Base-by-base conservation (phyloP, 108 stramenopile species). In the Fistulifera pelliculosa region DNA sequence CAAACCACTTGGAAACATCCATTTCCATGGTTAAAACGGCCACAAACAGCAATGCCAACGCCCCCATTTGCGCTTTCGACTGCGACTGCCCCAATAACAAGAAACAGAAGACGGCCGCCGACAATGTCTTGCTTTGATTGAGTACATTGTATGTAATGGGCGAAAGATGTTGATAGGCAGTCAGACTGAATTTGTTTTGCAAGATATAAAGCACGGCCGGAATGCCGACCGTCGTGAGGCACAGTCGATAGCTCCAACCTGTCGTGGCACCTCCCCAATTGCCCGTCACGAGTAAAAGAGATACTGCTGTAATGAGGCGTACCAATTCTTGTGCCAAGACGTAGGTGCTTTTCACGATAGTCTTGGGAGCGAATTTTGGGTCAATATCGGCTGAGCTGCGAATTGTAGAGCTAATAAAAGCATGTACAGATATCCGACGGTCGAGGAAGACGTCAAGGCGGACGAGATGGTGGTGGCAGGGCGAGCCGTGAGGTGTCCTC, bases 61-160 rank as follows among this genome's bases (percentile, higher is more conserved):
- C 73, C 21, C 81, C 24, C 17, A 91, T 60, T 66, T 94, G 93
- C 47, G 68, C 44, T 47, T n/a, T 52, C 0, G 85, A 79, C 63
- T 94, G 93, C 52, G 47, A 51, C 48, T 78, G 55, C 28, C 84
- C 84, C 70, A 91, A 54, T 15, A 94, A 22, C 14, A 94, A 58
- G 68, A 66, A 94, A 27, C 90, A 87, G 50, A 77, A 90, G 8
- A 91, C 40, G 22, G 94, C 94, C 10, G 92, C 89, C 41, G 76
- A 79, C 18, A 95, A 45, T 10, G 85, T 93, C 60, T 95, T 95
- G n/a, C 90, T 93, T 59, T 95, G 94, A 64, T 91, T 94, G 11
- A 94, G 75, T 18, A 91, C 76, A 61, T 88, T 88, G 74, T 74
- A 94, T 4, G 80, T 83, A 13, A 94, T 70, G 4, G 85, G 72